Conservation (phyloP, 2,329 filamentous ascomycete species). For the Penicillium sp. region DNA sequence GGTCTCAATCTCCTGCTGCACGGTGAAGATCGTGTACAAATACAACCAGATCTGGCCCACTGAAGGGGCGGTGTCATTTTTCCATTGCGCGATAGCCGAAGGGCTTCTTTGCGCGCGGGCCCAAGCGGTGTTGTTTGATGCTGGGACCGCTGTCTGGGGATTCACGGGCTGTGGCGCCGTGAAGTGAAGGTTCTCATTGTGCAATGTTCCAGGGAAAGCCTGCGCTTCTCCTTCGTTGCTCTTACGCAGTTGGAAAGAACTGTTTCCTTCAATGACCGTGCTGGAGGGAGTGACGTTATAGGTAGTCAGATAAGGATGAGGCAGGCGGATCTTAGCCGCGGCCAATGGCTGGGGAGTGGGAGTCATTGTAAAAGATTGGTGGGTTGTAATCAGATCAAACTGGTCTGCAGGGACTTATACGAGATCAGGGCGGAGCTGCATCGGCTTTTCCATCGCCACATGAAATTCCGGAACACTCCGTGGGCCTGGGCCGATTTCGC, state of each 20-base stretch:
- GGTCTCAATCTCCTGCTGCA: slow-evolving; percentile 45
- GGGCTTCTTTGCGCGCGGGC: slow-evolving; percentile 49
- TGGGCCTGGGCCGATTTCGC: slow-evolving; percentile 13
- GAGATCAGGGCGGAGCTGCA: neutral
- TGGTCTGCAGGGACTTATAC: neutral
- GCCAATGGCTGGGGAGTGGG: slow-evolving; percentile 3
- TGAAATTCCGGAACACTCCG: slow-evolving; percentile 7
- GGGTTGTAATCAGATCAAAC: slow-evolving; percentile 1
- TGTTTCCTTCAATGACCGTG: slow-evolving; percentile 30
- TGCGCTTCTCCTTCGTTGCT: slow-evolving; percentile 28
- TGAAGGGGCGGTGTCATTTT: slow-evolving; percentile 34
- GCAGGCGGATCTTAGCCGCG: slow-evolving; percentile 31
- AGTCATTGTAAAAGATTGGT: slow-evolving; percentile 1
- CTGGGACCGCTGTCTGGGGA: slow-evolving; percentile 8
- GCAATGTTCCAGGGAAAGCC: slow-evolving; percentile 39
- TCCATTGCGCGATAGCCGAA: slow-evolving; percentile 43
- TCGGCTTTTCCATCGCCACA: neutral
- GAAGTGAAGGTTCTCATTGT: slow-evolving; percentile 40
- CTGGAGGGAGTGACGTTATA: slow-evolving; percentile 27
- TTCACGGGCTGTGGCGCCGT: slow-evolving; percentile 30
- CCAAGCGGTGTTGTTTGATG: slow-evolving; percentile 36
- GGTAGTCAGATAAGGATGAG: slow-evolving; percentile 49
- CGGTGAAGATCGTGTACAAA: slow-evolving; percentile 47
- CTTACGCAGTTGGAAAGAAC: slow-evolving; percentile 23
- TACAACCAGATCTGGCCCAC: slow-evolving; percentile 51